A percentile compares a stretch with the other conserved stretches of the same genome.
These are phyloP conservation scores for Boletellus ananiceps DNA, from an alignment of 768 basidiomycete genomes.

Conservation along the genomic window DNA sequence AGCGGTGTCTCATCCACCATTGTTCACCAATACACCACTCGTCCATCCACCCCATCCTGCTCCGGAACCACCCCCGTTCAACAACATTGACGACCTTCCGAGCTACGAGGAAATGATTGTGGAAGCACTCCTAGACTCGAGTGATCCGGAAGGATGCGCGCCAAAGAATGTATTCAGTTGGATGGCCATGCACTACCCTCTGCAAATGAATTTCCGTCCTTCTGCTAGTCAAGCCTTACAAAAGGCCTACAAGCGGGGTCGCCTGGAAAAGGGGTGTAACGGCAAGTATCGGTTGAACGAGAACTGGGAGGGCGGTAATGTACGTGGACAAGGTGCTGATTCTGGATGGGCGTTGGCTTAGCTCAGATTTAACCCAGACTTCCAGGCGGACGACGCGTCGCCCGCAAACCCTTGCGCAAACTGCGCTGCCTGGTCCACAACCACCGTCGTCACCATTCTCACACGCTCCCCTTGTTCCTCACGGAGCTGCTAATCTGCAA, in stretches of 20 bases:
- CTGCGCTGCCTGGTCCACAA: slow-evolving; percentile 28
- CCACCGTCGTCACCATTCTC: slow-evolving; percentile 54
- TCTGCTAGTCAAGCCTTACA: slow-evolving; percentile 87
- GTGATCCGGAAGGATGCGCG: slow-evolving; percentile 69
- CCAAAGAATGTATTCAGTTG: slow-evolving; percentile 82
- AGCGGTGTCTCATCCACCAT: slow-evolving; percentile 24
- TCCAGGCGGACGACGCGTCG: slow-evolving; percentile 74
- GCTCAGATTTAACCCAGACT: slow-evolving; percentile 42
- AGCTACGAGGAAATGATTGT: slow-evolving; percentile 93
- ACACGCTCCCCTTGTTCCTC: slow-evolving; percentile 43
- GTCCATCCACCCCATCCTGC: slow-evolving; percentile 31
- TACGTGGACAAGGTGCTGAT: slow-evolving; percentile 35
- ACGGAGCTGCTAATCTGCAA: slow-evolving; percentile 31
- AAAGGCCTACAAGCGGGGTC: slow-evolving; percentile 78
- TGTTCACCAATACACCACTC: slow-evolving; percentile 35
- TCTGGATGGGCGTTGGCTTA: slow-evolving; percentile 6
- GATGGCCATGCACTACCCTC: slow-evolving; percentile 79
- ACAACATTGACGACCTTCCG: slow-evolving; percentile 54
- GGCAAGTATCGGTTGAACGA: slow-evolving; percentile 75
- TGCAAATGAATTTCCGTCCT: slow-evolving; percentile 86
- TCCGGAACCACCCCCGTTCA: slow-evolving; percentile 23
- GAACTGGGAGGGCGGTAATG: slow-evolving; percentile 77
- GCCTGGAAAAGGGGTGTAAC: slow-evolving; percentile 68
- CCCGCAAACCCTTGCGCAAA: slow-evolving; percentile 50
- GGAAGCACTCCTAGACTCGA: slow-evolving; percentile 63